phyloP scores from a whole-genome alignment of 164 flowering plant genomes.

The Umbellularia californica region DNA sequence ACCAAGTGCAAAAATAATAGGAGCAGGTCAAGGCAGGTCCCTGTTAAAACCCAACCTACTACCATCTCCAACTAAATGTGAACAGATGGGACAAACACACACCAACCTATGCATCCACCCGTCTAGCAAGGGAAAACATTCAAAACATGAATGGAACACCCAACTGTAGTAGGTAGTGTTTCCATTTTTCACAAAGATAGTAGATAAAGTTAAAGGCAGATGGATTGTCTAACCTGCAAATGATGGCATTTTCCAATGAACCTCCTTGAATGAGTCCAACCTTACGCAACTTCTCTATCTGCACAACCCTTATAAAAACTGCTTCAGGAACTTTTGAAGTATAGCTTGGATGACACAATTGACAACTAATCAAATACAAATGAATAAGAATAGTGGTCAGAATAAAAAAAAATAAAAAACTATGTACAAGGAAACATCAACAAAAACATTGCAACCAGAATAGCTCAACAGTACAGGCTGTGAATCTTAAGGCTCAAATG shows the following conservation, averaged over 20 bases:
- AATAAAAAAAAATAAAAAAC: not conserved
- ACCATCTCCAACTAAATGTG: too few species aligned
- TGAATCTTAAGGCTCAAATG: too few species aligned
- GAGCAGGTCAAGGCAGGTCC: too few species aligned
- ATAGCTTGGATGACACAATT: not conserved
- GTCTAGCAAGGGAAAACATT: too few species aligned
- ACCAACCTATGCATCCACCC: too few species aligned
- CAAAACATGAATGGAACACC: too few species aligned
- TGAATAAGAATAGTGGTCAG: not conserved
- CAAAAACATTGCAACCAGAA: not conserved
- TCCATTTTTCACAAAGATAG: too few species aligned
- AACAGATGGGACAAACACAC: too few species aligned
- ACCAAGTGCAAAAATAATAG: too few species aligned
- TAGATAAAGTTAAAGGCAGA: not conserved
- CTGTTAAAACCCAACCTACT: too few species aligned
- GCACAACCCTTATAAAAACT: slow-evolving; percentile 10
- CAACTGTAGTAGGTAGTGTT: too few species aligned
- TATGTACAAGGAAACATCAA: not conserved
- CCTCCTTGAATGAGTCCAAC: slow-evolving; percentile 88
- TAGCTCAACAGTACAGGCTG: not conserved
- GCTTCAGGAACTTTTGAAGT: not conserved
- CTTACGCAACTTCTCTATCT: slow-evolving; percentile 69
- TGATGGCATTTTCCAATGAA: slow-evolving; percentile 72
- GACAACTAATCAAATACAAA: not conserved
- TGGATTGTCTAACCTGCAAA: slow-evolving; percentile 65